Evolutionary conservation across 192 early-diverging fungal genomes (phyloP).

Genomic region (Coemansia sp.): DNA sequence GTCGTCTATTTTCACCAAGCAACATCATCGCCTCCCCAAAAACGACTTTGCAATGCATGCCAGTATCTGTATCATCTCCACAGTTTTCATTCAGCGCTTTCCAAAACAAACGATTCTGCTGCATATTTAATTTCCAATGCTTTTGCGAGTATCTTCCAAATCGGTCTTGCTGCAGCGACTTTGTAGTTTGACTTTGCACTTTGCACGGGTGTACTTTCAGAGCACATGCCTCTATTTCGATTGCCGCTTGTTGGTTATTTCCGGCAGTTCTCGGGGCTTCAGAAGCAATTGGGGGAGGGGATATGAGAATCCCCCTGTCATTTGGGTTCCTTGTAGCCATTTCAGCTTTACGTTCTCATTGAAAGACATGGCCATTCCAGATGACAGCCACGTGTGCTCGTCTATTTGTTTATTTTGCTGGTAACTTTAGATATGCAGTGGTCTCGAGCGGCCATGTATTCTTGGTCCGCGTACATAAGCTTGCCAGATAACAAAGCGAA

Average conservation of each 20-base stretch:
- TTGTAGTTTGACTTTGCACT: background rate
- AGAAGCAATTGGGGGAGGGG: background rate
- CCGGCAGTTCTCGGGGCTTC: background rate
- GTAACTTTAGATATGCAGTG: background rate
- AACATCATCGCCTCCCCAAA: background rate
- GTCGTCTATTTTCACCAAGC: background rate
- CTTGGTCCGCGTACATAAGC: background rate
- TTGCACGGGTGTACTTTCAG: background rate
- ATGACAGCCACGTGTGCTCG: too few relatives aligned
- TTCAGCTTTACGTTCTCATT: background rate
- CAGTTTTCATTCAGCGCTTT: background rate
- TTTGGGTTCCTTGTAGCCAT: background rate
- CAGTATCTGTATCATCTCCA: slow-evolving; percentile 1
- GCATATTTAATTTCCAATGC: slow-evolving; percentile 3
- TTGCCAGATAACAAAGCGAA: background rate
- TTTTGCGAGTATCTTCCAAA: background rate
- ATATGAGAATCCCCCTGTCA: background rate
- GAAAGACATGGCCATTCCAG: too few relatives aligned
- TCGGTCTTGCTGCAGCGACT: background rate
- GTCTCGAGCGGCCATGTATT: background rate
- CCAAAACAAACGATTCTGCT: background rate
- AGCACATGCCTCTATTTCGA: background rate
- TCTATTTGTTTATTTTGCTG: too few relatives aligned
- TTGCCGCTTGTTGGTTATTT: background rate
- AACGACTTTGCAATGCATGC: background rate